A percentile compares a stretch with the other conserved stretches of the same genome.
Conservation (phyloP, 164 flowering plant species). For the Annona squamosa region DNA sequence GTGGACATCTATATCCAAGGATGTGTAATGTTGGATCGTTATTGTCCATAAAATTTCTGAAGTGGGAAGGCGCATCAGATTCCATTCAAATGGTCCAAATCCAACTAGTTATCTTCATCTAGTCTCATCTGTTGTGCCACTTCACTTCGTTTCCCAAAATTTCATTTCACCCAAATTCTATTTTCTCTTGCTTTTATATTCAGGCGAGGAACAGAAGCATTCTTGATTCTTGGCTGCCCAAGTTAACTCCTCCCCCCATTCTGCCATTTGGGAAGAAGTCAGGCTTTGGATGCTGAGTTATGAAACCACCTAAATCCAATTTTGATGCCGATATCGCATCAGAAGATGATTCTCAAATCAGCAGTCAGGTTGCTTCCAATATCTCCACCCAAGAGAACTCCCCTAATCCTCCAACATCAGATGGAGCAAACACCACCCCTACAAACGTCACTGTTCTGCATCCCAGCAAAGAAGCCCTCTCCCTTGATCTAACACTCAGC, state of each 20-base stretch:
- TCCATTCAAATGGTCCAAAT: neutral
- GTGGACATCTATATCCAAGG: neutral
- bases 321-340: constrained; percentile 26
- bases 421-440: constrained; percentile 20
- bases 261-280: constrained; percentile 14
- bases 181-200: neutral
- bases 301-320: constrained; percentile 29
- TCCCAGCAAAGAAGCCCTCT: constrained; percentile 22
- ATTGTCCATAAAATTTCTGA: neutral
- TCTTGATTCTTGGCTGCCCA: neutral
- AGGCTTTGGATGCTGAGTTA: constrained; percentile 58
- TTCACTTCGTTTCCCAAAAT: neutral
- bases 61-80: neutral
- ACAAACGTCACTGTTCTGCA: constrained; percentile 18
- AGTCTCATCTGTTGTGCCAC: neutral
- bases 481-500: constrained; percentile 52
- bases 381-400: constrained; percentile 35
- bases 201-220: constrained; percentile 9
- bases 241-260: constrained; percentile 4
- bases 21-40: neutral
- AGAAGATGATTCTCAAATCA: constrained; percentile 50
- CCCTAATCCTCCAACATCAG: constrained; percentile 16
- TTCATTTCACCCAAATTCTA: neutral
- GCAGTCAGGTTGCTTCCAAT: constrained; percentile 55
- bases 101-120: neutral